phyloP scores from a whole-genome alignment of 768 basidiomycete species.

The Mycena chlorophos region DNA sequence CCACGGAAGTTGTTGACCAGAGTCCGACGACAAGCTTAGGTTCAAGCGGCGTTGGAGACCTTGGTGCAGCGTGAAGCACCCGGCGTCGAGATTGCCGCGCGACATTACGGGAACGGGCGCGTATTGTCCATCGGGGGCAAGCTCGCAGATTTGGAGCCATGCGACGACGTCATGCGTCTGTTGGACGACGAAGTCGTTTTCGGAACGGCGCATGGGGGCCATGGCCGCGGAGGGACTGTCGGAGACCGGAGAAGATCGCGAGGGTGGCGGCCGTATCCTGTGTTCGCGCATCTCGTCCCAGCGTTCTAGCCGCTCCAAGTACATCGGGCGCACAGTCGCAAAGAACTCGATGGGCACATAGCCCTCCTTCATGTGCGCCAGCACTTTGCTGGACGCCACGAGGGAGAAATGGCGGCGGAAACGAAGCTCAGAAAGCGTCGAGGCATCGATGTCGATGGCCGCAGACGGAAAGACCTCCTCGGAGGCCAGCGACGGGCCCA shows the following conservation, averaged over 20 bases:
- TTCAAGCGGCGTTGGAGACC: constrained; percentile 85
- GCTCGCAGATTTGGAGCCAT: constrained; percentile 83
- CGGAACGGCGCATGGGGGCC: constrained; percentile 87
- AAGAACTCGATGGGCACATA: constrained; percentile 92
- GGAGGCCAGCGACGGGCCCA: constrained; percentile 63
- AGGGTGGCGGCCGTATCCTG: constrained; percentile 45
- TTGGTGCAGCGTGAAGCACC: constrained; percentile 87
- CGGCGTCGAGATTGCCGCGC: constrained; percentile 72
- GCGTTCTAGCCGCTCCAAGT: constrained; percentile 83
- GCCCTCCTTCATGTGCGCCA: constrained; percentile 68
- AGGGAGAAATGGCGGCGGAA: constrained; percentile 84
- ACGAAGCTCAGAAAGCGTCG: constrained; percentile 75
- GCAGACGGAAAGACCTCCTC: constrained; percentile 85
- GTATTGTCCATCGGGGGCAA: constrained; percentile 83
- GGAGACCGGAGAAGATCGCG: constrained; percentile 33
- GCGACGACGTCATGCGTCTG: constrained; percentile 91
- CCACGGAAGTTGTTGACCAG: constrained; percentile 90
- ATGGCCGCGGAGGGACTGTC: constrained; percentile 45
- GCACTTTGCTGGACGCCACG: constrained; percentile 69
- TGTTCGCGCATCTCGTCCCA: constrained; percentile 95
- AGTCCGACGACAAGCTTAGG: constrained; percentile 79
- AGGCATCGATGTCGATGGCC: constrained; percentile 68
- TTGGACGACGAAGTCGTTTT: constrained; percentile 86
- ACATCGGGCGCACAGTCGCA: constrained; percentile 76
- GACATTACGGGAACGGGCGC: constrained; percentile 80